phyloP scores from a whole-genome alignment of 2,329 filamentous ascomycete species.

The Fusarium coicis region DNA sequence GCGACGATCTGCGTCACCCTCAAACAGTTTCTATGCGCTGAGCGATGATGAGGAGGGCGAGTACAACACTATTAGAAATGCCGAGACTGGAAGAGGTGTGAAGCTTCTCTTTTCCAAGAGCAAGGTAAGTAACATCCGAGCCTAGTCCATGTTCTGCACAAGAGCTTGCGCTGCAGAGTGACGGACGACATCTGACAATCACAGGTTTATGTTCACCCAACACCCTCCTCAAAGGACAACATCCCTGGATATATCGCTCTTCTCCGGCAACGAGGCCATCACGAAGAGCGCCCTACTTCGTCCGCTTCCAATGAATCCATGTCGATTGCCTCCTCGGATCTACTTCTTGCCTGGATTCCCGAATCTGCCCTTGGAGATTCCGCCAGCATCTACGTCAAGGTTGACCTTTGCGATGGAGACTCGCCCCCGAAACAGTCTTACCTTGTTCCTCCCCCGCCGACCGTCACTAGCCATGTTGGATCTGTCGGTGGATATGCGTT shows the following conservation, averaged over 20 bases:
- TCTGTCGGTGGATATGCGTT: slow-evolving; percentile 87
- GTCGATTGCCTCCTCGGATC: slow-evolving; percentile 70
- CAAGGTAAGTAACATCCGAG: slow-evolving; percentile 71
- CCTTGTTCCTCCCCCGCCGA: slow-evolving; percentile 90
- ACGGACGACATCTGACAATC: slow-evolving; percentile 19
- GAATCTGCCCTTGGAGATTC: slow-evolving; percentile 88
- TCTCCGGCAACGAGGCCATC: slow-evolving; percentile 81
- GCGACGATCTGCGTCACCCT: slow-evolving; percentile 71
- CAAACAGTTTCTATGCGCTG: slow-evolving; percentile 92
- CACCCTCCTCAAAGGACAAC: slow-evolving; percentile 93
- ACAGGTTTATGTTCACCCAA: slow-evolving; percentile 95
- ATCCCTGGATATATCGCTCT: slow-evolving; percentile 94
- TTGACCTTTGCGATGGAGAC: slow-evolving; percentile 85
- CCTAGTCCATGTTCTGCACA: neutral
- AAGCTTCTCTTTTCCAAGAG: slow-evolving; percentile 96
- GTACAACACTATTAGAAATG: slow-evolving; percentile 92
- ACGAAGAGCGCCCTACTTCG: slow-evolving; percentile 52
- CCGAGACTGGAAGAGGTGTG: slow-evolving; percentile 80
- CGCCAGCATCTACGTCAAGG: slow-evolving; percentile 91
- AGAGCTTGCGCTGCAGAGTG: neutral
- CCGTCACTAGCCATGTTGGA: slow-evolving; percentile 78
- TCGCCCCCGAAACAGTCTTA: slow-evolving; percentile 87
- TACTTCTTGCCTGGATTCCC: slow-evolving; percentile 92
- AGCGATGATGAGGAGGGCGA: slow-evolving; percentile 96
- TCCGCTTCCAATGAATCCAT: slow-evolving; percentile 49